A percentile compares a stretch with the other conserved stretches of the same genome.
These are phyloP conservation scores for Phanerodontia chrysosporium DNA, from an alignment of 768 basidiomycete species.

Conservation along the genomic window DNA sequence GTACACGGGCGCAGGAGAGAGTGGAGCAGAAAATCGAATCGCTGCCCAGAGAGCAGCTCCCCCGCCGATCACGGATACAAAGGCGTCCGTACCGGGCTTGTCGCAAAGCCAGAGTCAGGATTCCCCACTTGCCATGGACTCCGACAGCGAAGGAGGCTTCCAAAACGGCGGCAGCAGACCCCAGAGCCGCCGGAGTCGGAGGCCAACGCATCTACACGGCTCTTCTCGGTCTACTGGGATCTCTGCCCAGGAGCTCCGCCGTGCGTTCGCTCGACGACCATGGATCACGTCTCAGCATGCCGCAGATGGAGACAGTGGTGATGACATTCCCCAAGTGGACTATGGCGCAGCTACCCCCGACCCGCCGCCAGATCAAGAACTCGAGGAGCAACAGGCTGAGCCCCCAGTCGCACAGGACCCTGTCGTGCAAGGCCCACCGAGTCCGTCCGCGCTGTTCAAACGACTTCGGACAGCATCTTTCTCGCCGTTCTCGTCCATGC, in stretches of 20 bases:
- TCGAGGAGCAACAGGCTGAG: not conserved
- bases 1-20: slow-evolving; percentile 23
- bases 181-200: not conserved
- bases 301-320: slow-evolving; percentile 5
- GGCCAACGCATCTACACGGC: not conserved
- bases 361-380: slow-evolving; percentile 2
- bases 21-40: slow-evolving; percentile 18
- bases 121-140: slow-evolving; percentile 65
- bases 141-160: slow-evolving; percentile 58
- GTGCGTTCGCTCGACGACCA: slow-evolving; percentile 1
- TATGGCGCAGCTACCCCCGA: slow-evolving; percentile 14
- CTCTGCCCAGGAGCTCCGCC: not conserved
- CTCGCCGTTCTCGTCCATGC: slow-evolving; percentile 21
- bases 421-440: not conserved
- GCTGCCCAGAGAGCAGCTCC: slow-evolving; percentile 20
- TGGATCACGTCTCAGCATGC: not conserved
- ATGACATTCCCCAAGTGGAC: slow-evolving; percentile 10
- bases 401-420: not conserved
- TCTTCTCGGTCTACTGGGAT: not conserved
- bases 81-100: slow-evolving; percentile 8
- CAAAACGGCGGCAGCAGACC: not conserved
- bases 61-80: slow-evolving; percentile 26
- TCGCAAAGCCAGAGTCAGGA: slow-evolving; percentile 28
- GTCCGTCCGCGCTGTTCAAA: slow-evolving; percentile 14
- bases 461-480: slow-evolving; percentile 23